Conservation (phyloP, 495 filamentous ascomycete species). For the Penicillium malachiteum region DNA sequence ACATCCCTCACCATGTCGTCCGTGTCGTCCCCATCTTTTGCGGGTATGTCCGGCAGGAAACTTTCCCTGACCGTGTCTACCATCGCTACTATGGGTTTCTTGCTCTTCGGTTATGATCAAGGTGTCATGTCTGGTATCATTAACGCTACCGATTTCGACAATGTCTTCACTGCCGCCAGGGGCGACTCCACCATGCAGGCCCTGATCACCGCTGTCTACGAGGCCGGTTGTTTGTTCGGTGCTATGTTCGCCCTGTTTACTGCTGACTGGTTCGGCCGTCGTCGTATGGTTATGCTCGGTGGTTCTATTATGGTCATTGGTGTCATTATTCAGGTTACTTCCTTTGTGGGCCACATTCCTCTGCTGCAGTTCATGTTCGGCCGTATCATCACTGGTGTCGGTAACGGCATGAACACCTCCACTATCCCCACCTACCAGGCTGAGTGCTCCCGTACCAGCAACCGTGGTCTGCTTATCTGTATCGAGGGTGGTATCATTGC, state of each 20-base stretch:
- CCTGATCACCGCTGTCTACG: slow-evolving; percentile 79
- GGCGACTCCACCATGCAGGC: slow-evolving; percentile 72
- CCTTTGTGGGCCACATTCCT: slow-evolving; percentile 43
- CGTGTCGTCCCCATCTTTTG: slow-evolving; percentile 45
- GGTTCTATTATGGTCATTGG: slow-evolving; percentile 79
- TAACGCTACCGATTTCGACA: slow-evolving; percentile 66
- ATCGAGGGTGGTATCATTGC: slow-evolving; percentile 80
- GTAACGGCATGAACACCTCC: slow-evolving; percentile 76
- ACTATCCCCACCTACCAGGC: slow-evolving; percentile 82
- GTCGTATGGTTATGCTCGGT: slow-evolving; percentile 59
- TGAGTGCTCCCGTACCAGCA: slow-evolving; percentile 70
- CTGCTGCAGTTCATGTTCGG: slow-evolving; percentile 74
- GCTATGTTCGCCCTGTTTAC: slow-evolving; percentile 68
- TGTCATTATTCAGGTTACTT: slow-evolving; percentile 70
- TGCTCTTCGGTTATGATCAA: slow-evolving; percentile 41
- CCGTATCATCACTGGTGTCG: slow-evolving; percentile 69
- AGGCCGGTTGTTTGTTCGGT: slow-evolving; percentile 72
- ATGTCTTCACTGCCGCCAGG: slow-evolving; percentile 65
- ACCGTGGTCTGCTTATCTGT: slow-evolving; percentile 79
- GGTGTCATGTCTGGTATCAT: slow-evolving; percentile 84
- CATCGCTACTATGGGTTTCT: slow-evolving; percentile 70
- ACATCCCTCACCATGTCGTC: slow-evolving; percentile 20
- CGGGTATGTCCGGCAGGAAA: slow-evolving; percentile 63
- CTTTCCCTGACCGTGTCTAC: slow-evolving; percentile 63
- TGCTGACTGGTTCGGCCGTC: slow-evolving; percentile 68